phyloP scores from a whole-genome alignment of 2,329 filamentous ascomycete genomes.

The Hymenoscyphus occultus region DNA sequence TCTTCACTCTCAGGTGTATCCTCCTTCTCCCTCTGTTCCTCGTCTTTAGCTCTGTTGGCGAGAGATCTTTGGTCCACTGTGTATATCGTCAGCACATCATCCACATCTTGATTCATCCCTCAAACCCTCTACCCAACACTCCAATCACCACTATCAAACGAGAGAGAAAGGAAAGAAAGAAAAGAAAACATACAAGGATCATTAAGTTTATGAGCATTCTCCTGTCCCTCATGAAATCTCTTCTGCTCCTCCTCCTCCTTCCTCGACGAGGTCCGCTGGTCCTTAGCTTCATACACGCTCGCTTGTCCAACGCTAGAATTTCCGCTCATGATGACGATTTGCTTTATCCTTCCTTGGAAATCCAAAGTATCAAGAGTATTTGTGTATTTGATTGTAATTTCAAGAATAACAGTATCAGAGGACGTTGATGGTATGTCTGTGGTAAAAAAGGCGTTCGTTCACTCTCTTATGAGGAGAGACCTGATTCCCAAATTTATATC shows the following conservation, averaged over 20 bases:
- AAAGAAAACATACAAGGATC: conserved; percentile 63
- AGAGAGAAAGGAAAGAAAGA: neutral
- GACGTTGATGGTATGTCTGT: neutral
- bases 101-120: neutral
- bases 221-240: conserved; percentile 69
- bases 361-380: neutral
- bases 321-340: conserved; percentile 18
- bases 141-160: neutral
- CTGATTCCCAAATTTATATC: neutral
- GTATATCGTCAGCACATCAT: neutral
- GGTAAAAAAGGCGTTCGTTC: neutral
- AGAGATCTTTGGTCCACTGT: conserved; percentile 69
- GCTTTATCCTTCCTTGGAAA: too few species aligned
- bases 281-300: conserved; percentile 69
- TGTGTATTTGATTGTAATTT: neutral
- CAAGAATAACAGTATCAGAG: neutral
- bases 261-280: conserved; percentile 65
- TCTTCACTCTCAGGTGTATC: conserved; percentile 41
- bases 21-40: conserved; percentile 50
- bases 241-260: conserved; percentile 48
- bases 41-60: conserved; percentile 66
- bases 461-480: neutral
- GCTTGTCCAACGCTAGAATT: conserved; percentile 55
- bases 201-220: conserved; percentile 63
- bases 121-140: too few species aligned